Evolutionary conservation across 2,329 filamentous ascomycete genomes (phyloP).

Genomic region (Thermomyces lanuginosus): DNA sequence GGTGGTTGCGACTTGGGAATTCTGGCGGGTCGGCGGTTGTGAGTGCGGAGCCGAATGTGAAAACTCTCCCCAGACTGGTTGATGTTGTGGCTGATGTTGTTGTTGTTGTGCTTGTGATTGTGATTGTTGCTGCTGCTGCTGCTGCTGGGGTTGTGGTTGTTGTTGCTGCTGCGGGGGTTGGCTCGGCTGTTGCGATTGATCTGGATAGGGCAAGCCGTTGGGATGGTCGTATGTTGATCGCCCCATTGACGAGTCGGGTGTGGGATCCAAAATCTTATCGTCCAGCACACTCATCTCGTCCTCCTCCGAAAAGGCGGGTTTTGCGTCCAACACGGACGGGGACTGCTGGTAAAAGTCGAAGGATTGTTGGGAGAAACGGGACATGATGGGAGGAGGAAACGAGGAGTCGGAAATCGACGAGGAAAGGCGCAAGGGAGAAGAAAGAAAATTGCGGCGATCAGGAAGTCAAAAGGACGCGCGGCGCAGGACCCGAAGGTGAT

Average conservation of each 20-base stretch:
- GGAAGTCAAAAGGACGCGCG: neutral
- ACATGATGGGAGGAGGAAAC: conserved; percentile 15
- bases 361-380: conserved; percentile 28
- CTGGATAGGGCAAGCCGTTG: conserved; percentile 37
- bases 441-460: conserved; percentile 1
- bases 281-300: conserved; percentile 38
- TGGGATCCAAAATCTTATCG: conserved; percentile 35
- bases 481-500: conserved; percentile 6
- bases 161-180: conserved; percentile 2
- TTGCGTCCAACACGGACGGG: conserved; percentile 27
- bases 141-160: conserved; percentile 3
- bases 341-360: conserved; percentile 30
- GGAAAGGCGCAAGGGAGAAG: conserved; percentile 4
- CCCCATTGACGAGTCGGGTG: conserved; percentile 31
- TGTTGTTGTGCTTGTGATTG: conserved; percentile 3
- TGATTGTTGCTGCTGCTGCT: conserved; percentile 1
- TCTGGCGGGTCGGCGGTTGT: conserved; percentile 21
- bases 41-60: conserved; percentile 4
- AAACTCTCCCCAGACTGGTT: too few species aligned
- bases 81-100: conserved; percentile 22
- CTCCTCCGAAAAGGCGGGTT: conserved; percentile 27
- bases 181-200: conserved; percentile 14
- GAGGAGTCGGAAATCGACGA: conserved; percentile 3
- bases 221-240: conserved; percentile 28
- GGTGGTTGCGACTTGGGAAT: conserved; percentile 29